Evolutionary conservation across 2,329 filamentous ascomycete species (phyloP).

Genomic region (Epichloe glyceriae): DNA sequence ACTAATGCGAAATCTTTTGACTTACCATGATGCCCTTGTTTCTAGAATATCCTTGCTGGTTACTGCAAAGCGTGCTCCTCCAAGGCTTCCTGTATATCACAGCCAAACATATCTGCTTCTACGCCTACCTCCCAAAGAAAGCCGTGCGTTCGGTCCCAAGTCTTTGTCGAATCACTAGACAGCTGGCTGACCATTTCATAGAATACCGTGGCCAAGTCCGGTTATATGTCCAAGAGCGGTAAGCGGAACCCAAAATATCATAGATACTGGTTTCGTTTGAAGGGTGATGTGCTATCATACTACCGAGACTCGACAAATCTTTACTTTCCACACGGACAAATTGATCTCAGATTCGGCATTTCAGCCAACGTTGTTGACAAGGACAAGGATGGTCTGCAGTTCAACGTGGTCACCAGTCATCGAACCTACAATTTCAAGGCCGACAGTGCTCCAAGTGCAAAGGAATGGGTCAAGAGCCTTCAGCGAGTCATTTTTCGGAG

Average conservation of each 20-base stretch:
- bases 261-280: slow-evolving; percentile 86
- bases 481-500: slow-evolving; percentile 92
- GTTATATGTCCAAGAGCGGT: slow-evolving; percentile 78
- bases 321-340: slow-evolving; percentile 84
- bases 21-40: background rate
- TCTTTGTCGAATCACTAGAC: background rate
- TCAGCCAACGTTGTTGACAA: slow-evolving; percentile 69
- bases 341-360: slow-evolving; percentile 84
- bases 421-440: slow-evolving; percentile 79
- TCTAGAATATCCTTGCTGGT: slow-evolving; percentile 81
- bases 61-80: slow-evolving; percentile 79
- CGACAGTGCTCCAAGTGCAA: slow-evolving; percentile 76
- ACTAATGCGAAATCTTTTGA: slow-evolving; percentile 4
- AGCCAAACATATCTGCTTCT: slow-evolving; percentile 86
- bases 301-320: slow-evolving; percentile 71
- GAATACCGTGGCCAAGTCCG: slow-evolving; percentile 69
- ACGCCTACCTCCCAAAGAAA: slow-evolving; percentile 93
- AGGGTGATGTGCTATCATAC: slow-evolving; percentile 85
- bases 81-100: slow-evolving; percentile 97
- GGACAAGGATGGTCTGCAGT: slow-evolving; percentile 63
- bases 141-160: slow-evolving; percentile 39
- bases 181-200: slow-evolving; percentile 21
- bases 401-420: slow-evolving; percentile 70
- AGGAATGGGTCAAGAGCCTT: slow-evolving; percentile 90
- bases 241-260: slow-evolving; percentile 78